Percentiles rank a stretch among this genome's conserved stretches.
These are phyloP conservation scores for Fusarium pilosicola DNA, from an alignment of 2,329 filamentous ascomycete genomes.

Conservation along the genomic window DNA sequence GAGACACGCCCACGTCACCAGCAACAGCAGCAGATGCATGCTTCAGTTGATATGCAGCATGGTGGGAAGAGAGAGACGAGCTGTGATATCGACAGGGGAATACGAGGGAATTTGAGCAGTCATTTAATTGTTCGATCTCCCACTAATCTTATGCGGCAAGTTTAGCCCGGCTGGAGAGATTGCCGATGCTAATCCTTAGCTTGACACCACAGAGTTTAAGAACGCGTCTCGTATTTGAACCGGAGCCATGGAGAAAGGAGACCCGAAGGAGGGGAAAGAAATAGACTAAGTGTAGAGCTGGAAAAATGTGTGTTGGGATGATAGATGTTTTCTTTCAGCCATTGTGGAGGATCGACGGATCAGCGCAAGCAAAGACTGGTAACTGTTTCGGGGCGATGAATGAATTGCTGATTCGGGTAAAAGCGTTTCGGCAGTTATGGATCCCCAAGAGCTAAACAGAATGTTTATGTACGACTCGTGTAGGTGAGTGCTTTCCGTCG, in stretches of 20 bases:
- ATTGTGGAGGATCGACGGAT: neutral
- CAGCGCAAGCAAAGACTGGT: no score
- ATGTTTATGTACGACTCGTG: no score
- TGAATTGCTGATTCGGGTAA: neutral
- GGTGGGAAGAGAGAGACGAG: neutral
- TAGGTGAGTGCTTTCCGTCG: no score
- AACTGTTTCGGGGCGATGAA: neutral
- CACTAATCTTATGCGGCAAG: neutral
- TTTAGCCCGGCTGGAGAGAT: neutral
- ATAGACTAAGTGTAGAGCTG: rapidly evolving
- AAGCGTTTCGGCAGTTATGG: neutral
- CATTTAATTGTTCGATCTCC: neutral
- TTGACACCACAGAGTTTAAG: neutral
- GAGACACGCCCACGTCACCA: constrained; percentile 11
- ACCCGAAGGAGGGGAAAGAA: neutral
- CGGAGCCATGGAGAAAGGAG: neutral
- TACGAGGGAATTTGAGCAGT: neutral
- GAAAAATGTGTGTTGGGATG: rapidly evolving
- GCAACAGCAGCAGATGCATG: constrained; percentile 7
- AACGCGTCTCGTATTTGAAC: neutral
- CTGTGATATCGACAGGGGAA: neutral
- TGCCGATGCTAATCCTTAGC: neutral
- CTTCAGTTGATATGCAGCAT: neutral
- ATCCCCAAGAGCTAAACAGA: rapidly evolving
- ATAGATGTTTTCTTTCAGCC: neutral